Conservation (phyloP, 2,329 filamentous ascomycete species). For the Pseudocercospora ulei region DNA sequence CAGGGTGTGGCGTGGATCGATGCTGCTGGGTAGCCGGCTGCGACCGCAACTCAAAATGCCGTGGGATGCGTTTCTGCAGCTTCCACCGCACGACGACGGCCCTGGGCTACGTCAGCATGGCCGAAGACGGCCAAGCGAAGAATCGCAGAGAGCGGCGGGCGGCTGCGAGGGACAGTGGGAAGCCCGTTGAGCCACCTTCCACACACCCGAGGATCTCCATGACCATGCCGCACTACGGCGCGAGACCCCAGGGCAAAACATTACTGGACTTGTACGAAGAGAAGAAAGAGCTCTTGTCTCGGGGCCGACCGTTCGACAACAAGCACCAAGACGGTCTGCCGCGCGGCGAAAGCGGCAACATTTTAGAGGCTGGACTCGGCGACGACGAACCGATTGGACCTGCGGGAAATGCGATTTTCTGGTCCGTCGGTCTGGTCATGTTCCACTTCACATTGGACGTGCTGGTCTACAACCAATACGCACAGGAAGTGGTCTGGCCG, state of each 20-base stretch:
- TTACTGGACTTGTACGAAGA: conserved; percentile 64
- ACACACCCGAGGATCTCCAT: conserved; percentile 52
- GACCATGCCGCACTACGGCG: conserved; percentile 56
- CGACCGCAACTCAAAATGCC: background rate
- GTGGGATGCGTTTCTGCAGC: no score
- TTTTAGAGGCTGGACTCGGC: conserved; percentile 32
- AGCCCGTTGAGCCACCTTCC: conserved; percentile 30
- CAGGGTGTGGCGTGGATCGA: no score
- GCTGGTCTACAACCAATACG: conserved; percentile 68
- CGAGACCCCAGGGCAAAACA: conserved; percentile 54
- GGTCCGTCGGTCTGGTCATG: conserved; percentile 53
- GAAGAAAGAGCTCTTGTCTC: conserved; percentile 40
- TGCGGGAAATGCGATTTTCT: conserved; percentile 42
- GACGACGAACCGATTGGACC: conserved; percentile 42
- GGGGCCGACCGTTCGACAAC: conserved; percentile 46
- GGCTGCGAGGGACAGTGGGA: conserved; percentile 32
- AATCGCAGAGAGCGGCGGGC: conserved; percentile 43
- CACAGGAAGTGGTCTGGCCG: conserved; percentile 54
- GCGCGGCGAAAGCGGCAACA: conserved; percentile 32
- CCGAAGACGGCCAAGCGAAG: conserved; percentile 25
- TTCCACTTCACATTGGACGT: conserved; percentile 71
- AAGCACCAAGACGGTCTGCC: conserved; percentile 29
- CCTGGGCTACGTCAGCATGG: conserved; percentile 2
- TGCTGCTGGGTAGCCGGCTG: no score
- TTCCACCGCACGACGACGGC: background rate